Conservation (phyloP, 345 rosid genomes). For the Leavenworthia alabamica region DNA sequence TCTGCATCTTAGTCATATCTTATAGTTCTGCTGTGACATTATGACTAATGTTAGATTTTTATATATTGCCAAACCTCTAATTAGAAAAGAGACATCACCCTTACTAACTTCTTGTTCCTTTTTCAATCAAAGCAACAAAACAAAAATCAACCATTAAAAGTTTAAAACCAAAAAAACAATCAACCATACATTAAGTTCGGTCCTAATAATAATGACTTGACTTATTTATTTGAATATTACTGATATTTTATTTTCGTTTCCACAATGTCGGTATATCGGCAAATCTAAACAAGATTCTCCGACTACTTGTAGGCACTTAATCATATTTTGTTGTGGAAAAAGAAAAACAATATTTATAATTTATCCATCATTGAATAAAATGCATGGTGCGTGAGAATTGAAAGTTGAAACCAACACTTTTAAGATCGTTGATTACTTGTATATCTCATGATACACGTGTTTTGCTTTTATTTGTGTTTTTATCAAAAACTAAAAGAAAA, state of each 20-base stretch:
- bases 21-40: too few relatives aligned
- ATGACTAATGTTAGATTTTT: too few relatives aligned
- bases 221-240: not conserved
- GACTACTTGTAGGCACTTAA: not conserved
- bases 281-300: not conserved
- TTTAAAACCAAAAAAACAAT: too few relatives aligned
- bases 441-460: constrained; percentile 1
- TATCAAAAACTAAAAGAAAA: not conserved
- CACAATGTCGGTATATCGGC: constrained; percentile 2
- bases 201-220: not conserved
- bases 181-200: constrained; percentile 8
- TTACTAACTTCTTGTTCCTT: too few relatives aligned
- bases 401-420: not conserved
- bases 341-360: too few relatives aligned
- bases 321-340: not conserved
- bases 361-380: not conserved
- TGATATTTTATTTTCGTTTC: constrained; percentile 5
- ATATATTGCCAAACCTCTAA: too few relatives aligned
- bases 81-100: too few relatives aligned
- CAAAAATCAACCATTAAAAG: too few relatives aligned
- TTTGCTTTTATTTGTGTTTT: not conserved
- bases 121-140: too few relatives aligned
- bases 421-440: not conserved
- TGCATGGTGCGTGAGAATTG: constrained; percentile 1
- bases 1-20: too few relatives aligned